Conservation (phyloP, 176 grass and related monocot genomes). For the Themeda triandra region DNA sequence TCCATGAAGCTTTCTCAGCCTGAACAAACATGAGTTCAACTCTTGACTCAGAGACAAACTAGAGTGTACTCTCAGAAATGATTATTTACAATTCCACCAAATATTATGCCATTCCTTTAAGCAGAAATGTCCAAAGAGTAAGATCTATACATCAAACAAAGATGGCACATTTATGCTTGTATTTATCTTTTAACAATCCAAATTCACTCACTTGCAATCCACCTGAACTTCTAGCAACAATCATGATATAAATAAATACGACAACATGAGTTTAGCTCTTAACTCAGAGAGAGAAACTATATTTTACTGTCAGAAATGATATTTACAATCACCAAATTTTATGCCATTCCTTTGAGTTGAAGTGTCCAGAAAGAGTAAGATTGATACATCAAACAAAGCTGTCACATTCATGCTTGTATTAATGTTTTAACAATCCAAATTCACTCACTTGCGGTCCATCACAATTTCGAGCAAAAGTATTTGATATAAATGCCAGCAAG, state of each 20-base stretch:
- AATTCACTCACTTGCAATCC: too few relatives aligned
- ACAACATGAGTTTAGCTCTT: too few relatives aligned
- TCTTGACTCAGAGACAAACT: background rate
- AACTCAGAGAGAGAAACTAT: too few relatives aligned
- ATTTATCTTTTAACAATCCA: too few relatives aligned
- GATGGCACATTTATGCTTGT: too few relatives aligned
- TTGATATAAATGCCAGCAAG: background rate
- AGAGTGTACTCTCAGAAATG: background rate
- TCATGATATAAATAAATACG: too few relatives aligned
- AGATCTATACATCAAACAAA: background rate
- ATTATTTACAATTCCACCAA: background rate
- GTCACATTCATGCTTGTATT: background rate
- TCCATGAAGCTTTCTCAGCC: slow-evolving; percentile 74
- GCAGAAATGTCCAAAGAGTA: background rate
- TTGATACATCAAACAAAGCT: background rate
- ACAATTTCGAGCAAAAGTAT: background rate
- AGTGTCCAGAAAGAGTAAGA: background rate
- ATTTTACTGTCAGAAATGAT: background rate
- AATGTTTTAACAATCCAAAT: background rate
- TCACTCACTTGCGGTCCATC: background rate
- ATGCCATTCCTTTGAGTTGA: background rate
- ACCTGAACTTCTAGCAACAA: too few relatives aligned
- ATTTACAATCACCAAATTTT: background rate
- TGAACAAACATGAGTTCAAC: slow-evolving; percentile 8
- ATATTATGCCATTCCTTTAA: background rate